Base-by-base conservation (phyloP, 176 grass and related monocot genomes). In the Chrysopogon serrulatus region DNA sequence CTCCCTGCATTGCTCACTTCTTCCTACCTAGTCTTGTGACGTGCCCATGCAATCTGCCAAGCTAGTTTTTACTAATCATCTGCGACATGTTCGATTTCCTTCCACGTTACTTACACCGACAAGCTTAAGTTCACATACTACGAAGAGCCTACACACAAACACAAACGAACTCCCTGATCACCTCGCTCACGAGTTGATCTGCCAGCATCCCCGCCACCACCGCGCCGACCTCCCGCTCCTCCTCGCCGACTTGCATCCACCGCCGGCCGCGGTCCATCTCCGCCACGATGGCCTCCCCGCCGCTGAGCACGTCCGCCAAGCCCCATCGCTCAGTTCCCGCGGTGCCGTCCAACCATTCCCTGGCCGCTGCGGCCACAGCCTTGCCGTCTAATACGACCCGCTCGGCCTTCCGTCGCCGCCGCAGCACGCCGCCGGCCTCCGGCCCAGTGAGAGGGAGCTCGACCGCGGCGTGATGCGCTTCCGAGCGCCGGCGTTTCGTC, bases 211-310 rank as follows among this genome's bases (percentile, higher is more conserved):
- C 47, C 5, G 81, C 86, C 64, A 94, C 80, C 28, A 76, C 28
- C 24, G 65, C 15, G 13, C 68, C 67, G 23, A 92, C 47, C 72
- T 87, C 82, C 4, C 69, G 66, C 78, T 84, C 63, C 84, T 95
- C 89, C 51, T 74, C 77, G 16, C 34, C n/a, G 64, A 57, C 68
- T 9, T 73, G 80, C 63, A 72, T 85, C 93, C 93, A 96, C 61
- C 80, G 86, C 45, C 71, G 89, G 21, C 65, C 59, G 16, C 42
- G 77, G 43, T 94, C 89, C 81, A 92, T 92, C 82, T 90, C 89
- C 34, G 4, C 70, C 8, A 92, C 3, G 54, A 87, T 53, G 27
- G 43, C 65, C 45, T 57, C 78, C 30, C 87, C 89, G 63, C 73
- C 41, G 30, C 43, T 13, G 68, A 82, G 35, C 34, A 79, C 76